phyloP scores from a whole-genome alignment of 768 basidiomycete species.

The Naganishia onofrii region DNA sequence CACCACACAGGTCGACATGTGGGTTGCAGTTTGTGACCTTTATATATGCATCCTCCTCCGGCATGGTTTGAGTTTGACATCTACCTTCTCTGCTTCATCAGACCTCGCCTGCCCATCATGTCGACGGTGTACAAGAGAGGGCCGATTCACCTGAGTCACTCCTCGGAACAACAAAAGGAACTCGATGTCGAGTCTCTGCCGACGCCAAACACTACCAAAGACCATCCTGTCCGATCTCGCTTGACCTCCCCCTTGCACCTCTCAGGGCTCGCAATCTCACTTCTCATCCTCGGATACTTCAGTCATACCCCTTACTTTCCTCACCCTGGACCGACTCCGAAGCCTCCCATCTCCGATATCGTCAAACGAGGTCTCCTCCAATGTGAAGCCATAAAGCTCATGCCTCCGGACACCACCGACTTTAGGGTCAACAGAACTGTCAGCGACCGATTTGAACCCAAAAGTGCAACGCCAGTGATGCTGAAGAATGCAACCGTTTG shows the following conservation, averaged over 20 bases:
- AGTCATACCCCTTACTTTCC: conserved; percentile 24
- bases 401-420: conserved; percentile 38
- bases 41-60: neutral
- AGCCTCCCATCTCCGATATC: conserved; percentile 18
- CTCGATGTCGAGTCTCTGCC: conserved; percentile 4
- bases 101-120: neutral
- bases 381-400: conserved; percentile 43
- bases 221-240: conserved; percentile 1
- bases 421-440: conserved; percentile 34
- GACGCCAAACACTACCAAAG: conserved; percentile 14
- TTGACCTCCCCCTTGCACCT: neutral
- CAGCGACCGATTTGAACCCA: conserved; percentile 47
- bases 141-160: neutral
- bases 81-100: neutral
- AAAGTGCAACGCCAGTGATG: conserved; percentile 59
- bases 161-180: neutral
- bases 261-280: neutral
- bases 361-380: conserved; percentile 44
- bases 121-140: conserved; percentile 13
- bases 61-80: neutral
- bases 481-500: conserved; percentile 73
- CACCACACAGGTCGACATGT: neutral
- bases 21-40: neutral
- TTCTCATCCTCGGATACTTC: neutral
- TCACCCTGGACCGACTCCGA: conserved; percentile 11